Base-by-base conservation (phyloP, 768 basidiomycete genomes). In the Daedaleopsis sinensis region DNA sequence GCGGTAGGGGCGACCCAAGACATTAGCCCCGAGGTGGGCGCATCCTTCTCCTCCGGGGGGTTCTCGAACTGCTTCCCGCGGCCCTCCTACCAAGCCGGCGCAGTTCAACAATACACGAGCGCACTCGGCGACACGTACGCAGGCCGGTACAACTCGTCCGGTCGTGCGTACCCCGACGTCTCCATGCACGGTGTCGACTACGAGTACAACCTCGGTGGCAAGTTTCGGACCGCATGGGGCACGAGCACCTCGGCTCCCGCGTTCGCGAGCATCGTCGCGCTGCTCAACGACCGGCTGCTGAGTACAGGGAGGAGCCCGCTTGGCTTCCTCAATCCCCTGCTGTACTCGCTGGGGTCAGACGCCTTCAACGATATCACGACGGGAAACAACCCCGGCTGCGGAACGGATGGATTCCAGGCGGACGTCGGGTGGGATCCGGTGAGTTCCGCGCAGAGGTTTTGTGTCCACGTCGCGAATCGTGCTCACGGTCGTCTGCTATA, bases 301-400 rank as follows among this genome's bases (percentile, higher is more conserved):
- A 61, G 73, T 9, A 52, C 59, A 9, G 71, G 71, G 10, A 70
- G 70, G 63, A 37, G 70, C 13, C 61, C 72, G 3, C 72, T 78
- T 21, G 76, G 76, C 18, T 77, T 78, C 69, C 67, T 78, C 3
- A 77, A 78, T 63, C 76, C 76, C 8, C 59, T 73, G 38, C 46
- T 77, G 24, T 76, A 75, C 57, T 52, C 63, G 16, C 57, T 51
- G 2, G 68, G 60, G 23, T 52, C 64, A 5, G 57, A 19, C 18
- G 66, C 61, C 24, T 71, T 77, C 47, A 75, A 73, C 59, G 83
- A 67, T 80, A 85, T 89, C 64, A 78, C 73, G 0, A 80, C 81
- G 13, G 88, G 86, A 5, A 78, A 77, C 6, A 88, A 88, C 65
- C 85, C 87, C 3, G 87, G 87, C 18, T 90, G 88, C 64, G 78